A percentile compares a stretch with the other conserved stretches of the same genome.
Conservation (phyloP, 1,284 basidiomycete genomes). For the Pascua sp. region DNA sequence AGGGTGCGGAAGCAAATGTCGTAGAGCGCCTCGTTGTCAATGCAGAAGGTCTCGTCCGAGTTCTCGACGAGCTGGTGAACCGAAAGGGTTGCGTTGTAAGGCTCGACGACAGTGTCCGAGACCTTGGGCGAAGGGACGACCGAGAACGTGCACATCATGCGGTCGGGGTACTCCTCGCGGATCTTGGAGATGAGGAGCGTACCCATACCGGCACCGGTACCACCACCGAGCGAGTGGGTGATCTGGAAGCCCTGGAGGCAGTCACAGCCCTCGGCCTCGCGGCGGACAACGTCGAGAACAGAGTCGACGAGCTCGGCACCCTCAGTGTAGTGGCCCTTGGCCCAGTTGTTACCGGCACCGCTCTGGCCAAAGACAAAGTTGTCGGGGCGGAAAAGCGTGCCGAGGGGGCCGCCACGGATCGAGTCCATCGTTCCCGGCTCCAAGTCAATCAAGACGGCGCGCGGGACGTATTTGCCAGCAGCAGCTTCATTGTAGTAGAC, state of each 20-base stretch:
- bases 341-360: conserved; percentile 60
- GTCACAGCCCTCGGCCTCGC: conserved; percentile 59
- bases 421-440: conserved; percentile 98
- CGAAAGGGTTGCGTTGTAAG: conserved; percentile 62
- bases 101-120: conserved; percentile 61
- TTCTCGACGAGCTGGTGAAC: conserved; percentile 63
- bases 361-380: conserved; percentile 59
- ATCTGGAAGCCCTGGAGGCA: conserved; percentile 61
- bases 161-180: conserved; percentile 61
- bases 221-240: conserved; percentile 61
- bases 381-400: conserved; percentile 57
- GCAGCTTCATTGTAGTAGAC: conserved; percentile 93
- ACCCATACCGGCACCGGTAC: conserved; percentile 63
- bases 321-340: conserved; percentile 56
- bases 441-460: conserved; percentile 89
- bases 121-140: conserved; percentile 61
- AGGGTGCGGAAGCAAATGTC: conserved; percentile 97
- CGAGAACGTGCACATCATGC: conserved; percentile 63
- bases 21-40: conserved; percentile 96
- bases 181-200: conserved; percentile 62
- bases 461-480: conserved; percentile 88
- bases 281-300: conserved; percentile 59
- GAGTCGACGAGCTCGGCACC: conserved; percentile 59
- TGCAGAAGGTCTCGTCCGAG: conserved; percentile 63
- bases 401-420: conserved; percentile 64